Evolutionary conservation across 2,329 filamentous ascomycete species (phyloP).

Genomic region (Trichoderma breve): DNA sequence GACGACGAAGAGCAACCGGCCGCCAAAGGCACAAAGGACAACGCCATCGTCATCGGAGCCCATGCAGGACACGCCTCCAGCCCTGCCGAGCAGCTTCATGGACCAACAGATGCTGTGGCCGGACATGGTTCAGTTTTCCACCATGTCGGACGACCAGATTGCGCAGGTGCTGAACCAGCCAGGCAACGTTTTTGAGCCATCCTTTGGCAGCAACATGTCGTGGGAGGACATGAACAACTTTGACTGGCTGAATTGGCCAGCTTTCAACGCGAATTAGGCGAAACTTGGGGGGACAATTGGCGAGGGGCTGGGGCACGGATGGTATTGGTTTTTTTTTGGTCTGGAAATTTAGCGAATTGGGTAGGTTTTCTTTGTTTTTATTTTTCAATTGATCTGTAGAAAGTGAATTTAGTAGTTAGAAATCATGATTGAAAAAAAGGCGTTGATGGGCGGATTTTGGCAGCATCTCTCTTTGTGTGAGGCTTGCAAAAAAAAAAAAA

Average conservation of each 20-base stretch:
- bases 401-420: background rate
- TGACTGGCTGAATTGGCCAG: constrained; percentile 56
- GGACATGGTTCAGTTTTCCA: constrained; percentile 60
- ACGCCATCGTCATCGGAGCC: constrained; percentile 17
- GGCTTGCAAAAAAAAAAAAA: background rate
- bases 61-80: constrained; percentile 23
- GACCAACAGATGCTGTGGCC: constrained; percentile 40
- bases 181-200: constrained; percentile 56
- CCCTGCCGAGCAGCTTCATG: constrained; percentile 29
- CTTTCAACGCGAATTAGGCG: constrained; percentile 36
- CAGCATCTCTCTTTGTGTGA: background rate
- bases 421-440: background rate
- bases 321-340: background rate
- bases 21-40: constrained; percentile 4
- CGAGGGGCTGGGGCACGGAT: background rate
- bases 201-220: constrained; percentile 51
- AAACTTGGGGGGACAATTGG: background rate
- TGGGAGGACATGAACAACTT: constrained; percentile 59
- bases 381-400: background rate
- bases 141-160: constrained; percentile 69
- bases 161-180: constrained; percentile 64
- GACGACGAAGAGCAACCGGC: constrained; percentile 22
- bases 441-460: background rate
- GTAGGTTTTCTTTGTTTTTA: background rate
- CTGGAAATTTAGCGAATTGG: background rate